Evolutionary conservation across 2,329 filamentous ascomycete species (phyloP).

Genomic region (Fusarium subglutinans): DNA sequence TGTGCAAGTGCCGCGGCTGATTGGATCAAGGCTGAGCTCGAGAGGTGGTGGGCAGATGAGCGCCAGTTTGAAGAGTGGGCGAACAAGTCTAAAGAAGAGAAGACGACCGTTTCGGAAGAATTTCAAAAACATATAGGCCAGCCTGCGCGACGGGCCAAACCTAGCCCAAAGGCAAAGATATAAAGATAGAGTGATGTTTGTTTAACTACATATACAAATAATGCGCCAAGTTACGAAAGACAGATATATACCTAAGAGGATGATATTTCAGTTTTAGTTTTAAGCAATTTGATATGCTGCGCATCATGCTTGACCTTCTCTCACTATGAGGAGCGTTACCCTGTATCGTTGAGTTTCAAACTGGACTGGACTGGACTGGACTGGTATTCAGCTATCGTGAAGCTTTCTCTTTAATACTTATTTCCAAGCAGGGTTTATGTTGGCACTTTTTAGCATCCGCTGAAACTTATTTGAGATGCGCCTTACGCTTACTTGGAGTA

Average conservation of each 20-base stretch:
- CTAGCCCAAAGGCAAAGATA: constrained; percentile 45
- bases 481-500: not conserved
- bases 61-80: constrained; percentile 66
- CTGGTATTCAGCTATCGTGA: too few relatives aligned
- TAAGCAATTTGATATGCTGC: too few relatives aligned
- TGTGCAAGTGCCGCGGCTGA: constrained; percentile 69
- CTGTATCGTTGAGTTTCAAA: not conserved
- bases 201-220: not conserved
- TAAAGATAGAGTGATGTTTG: constrained; percentile 12
- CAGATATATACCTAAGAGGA: not conserved
- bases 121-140: constrained; percentile 63
- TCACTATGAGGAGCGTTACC: not conserved
- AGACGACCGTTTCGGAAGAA: constrained; percentile 60
- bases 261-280: too few relatives aligned
- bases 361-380: too few relatives aligned
- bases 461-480: not conserved
- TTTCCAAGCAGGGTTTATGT: too few relatives aligned
- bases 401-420: not conserved
- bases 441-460: not conserved
- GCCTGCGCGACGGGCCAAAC: constrained; percentile 22
- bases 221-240: not conserved
- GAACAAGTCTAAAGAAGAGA: constrained; percentile 59
- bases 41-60: constrained; percentile 66
- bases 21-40: constrained; percentile 68
- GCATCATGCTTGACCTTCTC: not conserved